Evolutionary conservation across 805 yeast species (phyloP).

Genomic region (Yamadazyma tumulicola): DNA sequence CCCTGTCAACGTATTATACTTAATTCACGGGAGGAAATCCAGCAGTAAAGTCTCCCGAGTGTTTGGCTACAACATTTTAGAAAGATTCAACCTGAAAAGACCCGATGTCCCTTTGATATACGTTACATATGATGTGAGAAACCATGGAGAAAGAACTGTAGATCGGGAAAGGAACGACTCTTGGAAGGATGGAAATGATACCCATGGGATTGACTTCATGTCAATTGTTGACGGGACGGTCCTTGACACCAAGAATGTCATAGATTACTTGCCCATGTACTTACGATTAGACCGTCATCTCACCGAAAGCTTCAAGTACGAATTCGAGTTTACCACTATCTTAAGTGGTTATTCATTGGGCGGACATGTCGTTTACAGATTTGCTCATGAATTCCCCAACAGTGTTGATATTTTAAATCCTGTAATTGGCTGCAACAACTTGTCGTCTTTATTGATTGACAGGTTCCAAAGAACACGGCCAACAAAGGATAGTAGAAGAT

Average conservation of each 20-base stretch:
- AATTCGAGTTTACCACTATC: conserved; percentile 31
- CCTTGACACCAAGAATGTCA: conserved; percentile 40
- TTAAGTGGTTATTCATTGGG: conserved; percentile 54
- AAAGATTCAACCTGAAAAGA: conserved; percentile 19
- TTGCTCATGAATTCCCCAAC: conserved; percentile 36
- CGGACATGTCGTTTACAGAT: conserved; percentile 52
- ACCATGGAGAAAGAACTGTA: conserved; percentile 51
- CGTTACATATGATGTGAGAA: conserved; percentile 50
- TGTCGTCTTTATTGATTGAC: conserved; percentile 42
- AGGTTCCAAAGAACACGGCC: conserved; percentile 27
- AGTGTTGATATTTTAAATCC: conserved; percentile 43
- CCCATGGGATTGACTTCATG: conserved; percentile 52
- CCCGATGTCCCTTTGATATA: conserved; percentile 36
- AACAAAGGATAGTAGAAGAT: conserved; percentile 11
- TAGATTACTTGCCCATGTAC: conserved; percentile 43
- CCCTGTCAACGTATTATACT: conserved; percentile 39
- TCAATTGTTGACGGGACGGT: conserved; percentile 47
- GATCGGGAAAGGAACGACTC: conserved; percentile 31
- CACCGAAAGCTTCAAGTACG: conserved; percentile 7
- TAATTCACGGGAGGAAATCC: conserved; percentile 46
- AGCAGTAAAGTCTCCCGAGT: conserved; percentile 35
- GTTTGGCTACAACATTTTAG: conserved; percentile 36
- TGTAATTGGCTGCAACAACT: conserved; percentile 47
- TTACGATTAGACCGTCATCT: conserved; percentile 25
- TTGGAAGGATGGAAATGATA: conserved; percentile 47